phyloP scores from a whole-genome alignment of 2,329 filamentous ascomycete species.

The Talaromyces albobiverticillius region DNA sequence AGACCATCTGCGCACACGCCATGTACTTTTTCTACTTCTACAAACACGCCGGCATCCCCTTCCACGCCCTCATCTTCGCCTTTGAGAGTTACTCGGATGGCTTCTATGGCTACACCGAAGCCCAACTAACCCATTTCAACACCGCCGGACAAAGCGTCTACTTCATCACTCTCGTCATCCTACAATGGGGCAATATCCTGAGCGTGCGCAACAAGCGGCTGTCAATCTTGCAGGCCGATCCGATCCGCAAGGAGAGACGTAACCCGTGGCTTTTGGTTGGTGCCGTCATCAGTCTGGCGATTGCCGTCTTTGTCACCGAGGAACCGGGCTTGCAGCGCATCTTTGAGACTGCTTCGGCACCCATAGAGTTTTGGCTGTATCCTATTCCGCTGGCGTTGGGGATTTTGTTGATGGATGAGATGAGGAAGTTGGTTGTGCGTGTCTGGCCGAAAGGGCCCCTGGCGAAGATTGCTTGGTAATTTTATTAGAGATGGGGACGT shows the following conservation, averaged over 20 bases:
- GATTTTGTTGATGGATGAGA: slow-evolving; percentile 52
- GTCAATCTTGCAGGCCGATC: slow-evolving; percentile 53
- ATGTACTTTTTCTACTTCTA: slow-evolving; percentile 58
- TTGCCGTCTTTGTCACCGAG: slow-evolving; percentile 55
- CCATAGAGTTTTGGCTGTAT: slow-evolving; percentile 53
- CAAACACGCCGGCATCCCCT: slow-evolving; percentile 47
- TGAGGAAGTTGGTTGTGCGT: slow-evolving; percentile 51
- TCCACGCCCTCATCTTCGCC: slow-evolving; percentile 48
- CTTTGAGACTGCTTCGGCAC: slow-evolving; percentile 50
- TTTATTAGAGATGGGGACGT: background rate
- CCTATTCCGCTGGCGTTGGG: slow-evolving; percentile 51
- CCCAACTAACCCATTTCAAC: slow-evolving; percentile 49
- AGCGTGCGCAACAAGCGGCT: slow-evolving; percentile 51
- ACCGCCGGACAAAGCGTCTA: slow-evolving; percentile 52
- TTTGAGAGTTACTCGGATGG: slow-evolving; percentile 50
- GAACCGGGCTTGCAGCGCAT: slow-evolving; percentile 49
- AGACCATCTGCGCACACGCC: slow-evolving; percentile 48
- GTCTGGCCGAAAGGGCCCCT: slow-evolving; percentile 44
- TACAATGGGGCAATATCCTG: slow-evolving; percentile 56
- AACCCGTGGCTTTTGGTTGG: slow-evolving; percentile 51
- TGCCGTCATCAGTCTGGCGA: slow-evolving; percentile 47
- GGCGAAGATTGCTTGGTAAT: slow-evolving; percentile 51
- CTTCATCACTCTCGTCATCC: slow-evolving; percentile 53
- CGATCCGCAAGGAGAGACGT: slow-evolving; percentile 45
- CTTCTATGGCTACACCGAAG: slow-evolving; percentile 49